Evolutionary conservation across 352 stramenopile species (phyloP), one percentile per base, ranked within the genome.

Genomic region (Elongisporangium prolatum): DNA sequence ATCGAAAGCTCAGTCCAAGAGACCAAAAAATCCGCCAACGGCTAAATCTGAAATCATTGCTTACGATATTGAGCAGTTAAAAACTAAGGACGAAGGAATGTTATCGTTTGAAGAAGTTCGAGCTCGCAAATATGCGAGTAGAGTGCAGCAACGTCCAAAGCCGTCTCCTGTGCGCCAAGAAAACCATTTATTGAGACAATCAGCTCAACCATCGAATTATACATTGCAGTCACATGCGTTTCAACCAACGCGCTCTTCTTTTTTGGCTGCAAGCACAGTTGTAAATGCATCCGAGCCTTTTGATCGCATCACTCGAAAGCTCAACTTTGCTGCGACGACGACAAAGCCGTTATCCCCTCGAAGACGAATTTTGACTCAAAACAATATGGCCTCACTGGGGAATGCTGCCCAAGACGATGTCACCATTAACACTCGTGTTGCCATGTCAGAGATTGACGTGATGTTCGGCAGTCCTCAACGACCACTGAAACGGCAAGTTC

Each of bases 361-460:
- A 54, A 20, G 48, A 56, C 40, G 48, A 48, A 24, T 17, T 62
- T 20, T 18, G 48, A 40, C 11, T 60, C 28, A 21, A 40, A 57
- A 22, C 55, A 34, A 48, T 17, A 38, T 57, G 21, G 52, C 49
- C 7, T 61, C 54, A 47, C 44, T 74, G 8, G 61, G 77, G 21
- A 66, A 69, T 24, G 74, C 70, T 34, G 80, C 72, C 4, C 76
- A 90, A 75, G 84, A 95, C 62, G 84, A 95, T 57, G 84, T 95
- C 73, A 95, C 86, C 16, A 93, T 95, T 56, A 95, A 91, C 58
- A 95, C 86, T 58, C 80, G 80, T 50, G 65, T 95, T 7, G 86
- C 86, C 1, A 77, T 93, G 69, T 80, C 86, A 28, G 86, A 95
- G 34, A 82, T 95, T 54, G 91, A 93, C 63, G 77, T 61, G 56